Evolutionary conservation across 768 basidiomycete species (phyloP), one percentile per base, ranked within the genome.

Genomic region (Sarcodon sp.): DNA sequence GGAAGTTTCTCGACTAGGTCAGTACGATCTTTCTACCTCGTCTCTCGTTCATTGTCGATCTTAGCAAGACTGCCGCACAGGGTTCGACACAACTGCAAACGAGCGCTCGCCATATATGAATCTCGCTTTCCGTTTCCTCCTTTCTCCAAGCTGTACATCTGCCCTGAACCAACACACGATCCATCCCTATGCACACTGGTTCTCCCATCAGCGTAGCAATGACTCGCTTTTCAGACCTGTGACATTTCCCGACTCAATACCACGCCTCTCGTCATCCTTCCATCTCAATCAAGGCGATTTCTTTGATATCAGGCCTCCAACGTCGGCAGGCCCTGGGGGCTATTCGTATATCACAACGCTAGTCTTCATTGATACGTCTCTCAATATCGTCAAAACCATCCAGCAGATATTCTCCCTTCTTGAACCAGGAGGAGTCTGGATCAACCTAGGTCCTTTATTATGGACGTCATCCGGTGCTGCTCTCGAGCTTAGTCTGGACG

Each of bases 51-150:
- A 31, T 44, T 53, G 44, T 51, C 45, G 27, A 27, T 33, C 21
- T 44, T 8, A 15, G 35, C 4, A 6, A 15, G 34, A 9, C 8
- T 36, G 7, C 8, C 21, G 15, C 41, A 33, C 45, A 60, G 61
- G 79, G 7, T 83, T 69, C 51, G 64, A 71, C 44, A 76, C 76
- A 0, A 77, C 74, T 0, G 79, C 79, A 3, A 76, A 76, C 53
- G 80, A 84, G 56, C 62, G 79, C 7, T 83, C 81, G 0, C 73
- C 66, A 53, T 83, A 75, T 62, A 82, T 83, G 80, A 77, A 68
- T 39, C 65, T 83, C 11, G 73, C 75, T 0, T 68, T 79, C 48
- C 72, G 73, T 3, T 76, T 79, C 57, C 65, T 84, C 11, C 66
- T 79, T 13, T 77, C 74, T 1, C 66, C 70, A 4, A 61, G 66